phyloP scores from a whole-genome alignment of 495 filamentous ascomycete genomes.

The Aspergillus diversus region DNA sequence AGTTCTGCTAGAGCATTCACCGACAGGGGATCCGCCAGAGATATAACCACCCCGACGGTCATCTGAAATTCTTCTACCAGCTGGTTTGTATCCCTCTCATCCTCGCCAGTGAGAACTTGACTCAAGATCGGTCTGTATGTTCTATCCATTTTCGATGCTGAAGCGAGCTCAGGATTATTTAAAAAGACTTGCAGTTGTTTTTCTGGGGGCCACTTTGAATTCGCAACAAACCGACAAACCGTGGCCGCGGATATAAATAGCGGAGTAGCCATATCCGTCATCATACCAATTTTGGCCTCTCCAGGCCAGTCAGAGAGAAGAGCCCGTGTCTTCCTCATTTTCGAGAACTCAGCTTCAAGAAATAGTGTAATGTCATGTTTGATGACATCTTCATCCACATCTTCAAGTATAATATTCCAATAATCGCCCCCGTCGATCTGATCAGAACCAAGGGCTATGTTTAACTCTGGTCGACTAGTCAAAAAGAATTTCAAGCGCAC shows the following conservation, averaged over 20 bases:
- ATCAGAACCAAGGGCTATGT: too few relatives aligned
- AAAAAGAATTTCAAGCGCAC: too few relatives aligned
- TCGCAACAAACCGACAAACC: slow-evolving; percentile 28
- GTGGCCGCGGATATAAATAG: slow-evolving; percentile 17
- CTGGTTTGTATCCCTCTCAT: slow-evolving; percentile 8
- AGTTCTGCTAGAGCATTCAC: not conserved
- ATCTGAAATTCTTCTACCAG: slow-evolving; percentile 31
- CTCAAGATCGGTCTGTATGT: slow-evolving; percentile 36
- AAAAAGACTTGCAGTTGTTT: slow-evolving; percentile 2
- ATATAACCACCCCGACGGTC: slow-evolving; percentile 27
- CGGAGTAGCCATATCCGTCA: too few relatives aligned
- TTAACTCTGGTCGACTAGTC: too few relatives aligned
- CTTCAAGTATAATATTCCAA: too few relatives aligned
- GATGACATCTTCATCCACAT: too few relatives aligned
- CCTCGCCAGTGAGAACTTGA: slow-evolving; percentile 25
- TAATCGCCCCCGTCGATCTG: too few relatives aligned
- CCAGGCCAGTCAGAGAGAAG: too few relatives aligned
- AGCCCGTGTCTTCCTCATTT: too few relatives aligned
- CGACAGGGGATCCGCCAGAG: not conserved
- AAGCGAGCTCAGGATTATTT: not conserved
- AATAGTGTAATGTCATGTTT: too few relatives aligned
- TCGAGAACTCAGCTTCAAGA: too few relatives aligned
- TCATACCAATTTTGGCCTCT: too few relatives aligned
- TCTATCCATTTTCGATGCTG: slow-evolving; percentile 21
- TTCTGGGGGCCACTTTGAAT: slow-evolving; percentile 20